Conservation (phyloP, 1,139 yeast genomes). For the Pichia sp. region DNA sequence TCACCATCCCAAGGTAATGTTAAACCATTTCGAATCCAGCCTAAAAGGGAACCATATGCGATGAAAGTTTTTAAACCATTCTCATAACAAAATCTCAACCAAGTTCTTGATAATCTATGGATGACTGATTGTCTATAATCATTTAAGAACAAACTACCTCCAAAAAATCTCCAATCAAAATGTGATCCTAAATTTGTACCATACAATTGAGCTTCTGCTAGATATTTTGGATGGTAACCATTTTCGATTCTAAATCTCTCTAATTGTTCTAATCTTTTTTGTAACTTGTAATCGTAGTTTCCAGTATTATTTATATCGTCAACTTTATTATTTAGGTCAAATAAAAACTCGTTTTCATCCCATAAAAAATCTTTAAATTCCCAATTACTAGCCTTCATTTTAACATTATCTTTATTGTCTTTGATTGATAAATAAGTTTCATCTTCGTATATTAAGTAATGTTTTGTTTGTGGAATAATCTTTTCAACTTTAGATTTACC, state of each 20-base stretch:
- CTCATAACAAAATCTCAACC: conserved; percentile 45
- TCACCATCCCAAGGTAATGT: conserved; percentile 61
- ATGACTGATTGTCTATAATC: conserved; percentile 36
- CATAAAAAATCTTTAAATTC: conserved; percentile 23
- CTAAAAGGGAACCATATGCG: conserved; percentile 55
- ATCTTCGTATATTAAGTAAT: conserved; percentile 11
- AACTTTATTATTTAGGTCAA: background rate
- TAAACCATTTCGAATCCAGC: conserved; percentile 58
- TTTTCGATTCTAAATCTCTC: conserved; percentile 16
- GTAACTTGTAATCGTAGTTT: conserved; percentile 20
- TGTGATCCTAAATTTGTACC: conserved; percentile 29
- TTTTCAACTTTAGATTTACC: conserved; percentile 11
- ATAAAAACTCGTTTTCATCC: conserved; percentile 21
- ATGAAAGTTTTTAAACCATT: conserved; percentile 45
- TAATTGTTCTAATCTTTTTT: conserved; percentile 17
- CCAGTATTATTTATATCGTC: background rate
- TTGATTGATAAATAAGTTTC: conserved; percentile 15
- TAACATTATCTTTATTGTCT: conserved; percentile 1
- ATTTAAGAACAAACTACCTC: conserved; percentile 19
- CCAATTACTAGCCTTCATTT: conserved; percentile 17
- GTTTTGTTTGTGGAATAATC: conserved; percentile 10
- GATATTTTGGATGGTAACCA: conserved; percentile 24
- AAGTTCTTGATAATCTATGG: conserved; percentile 45
- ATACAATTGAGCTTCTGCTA: conserved; percentile 32
- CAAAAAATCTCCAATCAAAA: conserved; percentile 41